These are phyloP conservation scores for Rhodotorula toruloides DNA, from an alignment of 768 basidiomycete species.

Conservation along the genomic window DNA sequence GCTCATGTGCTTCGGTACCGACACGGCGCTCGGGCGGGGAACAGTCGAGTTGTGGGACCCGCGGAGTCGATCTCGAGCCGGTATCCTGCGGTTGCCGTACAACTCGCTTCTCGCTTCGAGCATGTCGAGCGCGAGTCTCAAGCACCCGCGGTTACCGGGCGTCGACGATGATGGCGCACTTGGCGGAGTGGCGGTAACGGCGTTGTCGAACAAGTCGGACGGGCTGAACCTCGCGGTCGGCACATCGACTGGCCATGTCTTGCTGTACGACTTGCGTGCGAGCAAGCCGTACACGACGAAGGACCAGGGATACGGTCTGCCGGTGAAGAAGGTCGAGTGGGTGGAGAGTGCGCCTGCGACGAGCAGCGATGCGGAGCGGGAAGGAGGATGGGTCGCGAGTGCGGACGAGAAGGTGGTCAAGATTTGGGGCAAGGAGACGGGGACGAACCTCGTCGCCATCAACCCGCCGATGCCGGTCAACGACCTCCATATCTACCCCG, in stretches of 20 bases:
- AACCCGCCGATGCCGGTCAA: slow-evolving; percentile 86
- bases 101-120: slow-evolving; percentile 25
- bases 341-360: slow-evolving; percentile 68
- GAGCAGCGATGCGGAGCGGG: slow-evolving; percentile 55
- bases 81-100: slow-evolving; percentile 57
- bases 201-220: slow-evolving; percentile 75
- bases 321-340: slow-evolving; percentile 79
- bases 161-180: slow-evolving; percentile 21
- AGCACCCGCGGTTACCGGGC: slow-evolving; percentile 31
- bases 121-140: slow-evolving; percentile 33
- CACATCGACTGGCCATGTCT: slow-evolving; percentile 87
- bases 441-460: slow-evolving; percentile 81
- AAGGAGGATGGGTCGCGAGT: slow-evolving; percentile 79
- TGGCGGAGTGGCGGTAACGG: slow-evolving; percentile 56
- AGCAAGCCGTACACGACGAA: slow-evolving; percentile 77
- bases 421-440: slow-evolving; percentile 81
- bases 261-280: slow-evolving; percentile 89
- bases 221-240: slow-evolving; percentile 91
- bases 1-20: slow-evolving; percentile 78
- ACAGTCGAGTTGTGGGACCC: slow-evolving; percentile 96
- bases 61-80: slow-evolving; percentile 70
- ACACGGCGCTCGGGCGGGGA: slow-evolving; percentile 59
- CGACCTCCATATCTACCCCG: slow-evolving; percentile 80
- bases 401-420: slow-evolving; percentile 97
- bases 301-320: slow-evolving; percentile 93